A percentile compares a stretch with the other conserved stretches of the same genome.
These are phyloP conservation scores for Lentinula edodes DNA, from an alignment of 768 basidiomycete species.

Conservation along the genomic window DNA sequence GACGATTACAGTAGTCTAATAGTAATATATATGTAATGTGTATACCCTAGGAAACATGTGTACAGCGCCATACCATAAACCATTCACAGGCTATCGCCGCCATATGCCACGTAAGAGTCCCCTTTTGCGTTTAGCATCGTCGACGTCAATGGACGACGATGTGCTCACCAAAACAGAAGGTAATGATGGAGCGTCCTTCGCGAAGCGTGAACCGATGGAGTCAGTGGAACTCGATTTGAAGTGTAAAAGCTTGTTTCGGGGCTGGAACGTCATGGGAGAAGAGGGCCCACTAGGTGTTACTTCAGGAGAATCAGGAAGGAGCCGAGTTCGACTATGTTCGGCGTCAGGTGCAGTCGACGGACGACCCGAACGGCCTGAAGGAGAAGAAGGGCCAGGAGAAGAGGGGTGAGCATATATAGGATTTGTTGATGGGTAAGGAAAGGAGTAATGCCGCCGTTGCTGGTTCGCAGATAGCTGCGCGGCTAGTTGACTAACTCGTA, in stretches of 20 bases:
- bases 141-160: conserved; percentile 27
- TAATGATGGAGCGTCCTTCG: conserved; percentile 7
- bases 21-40: neutral
- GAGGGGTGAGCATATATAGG: neutral
- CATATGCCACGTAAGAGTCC: conserved; percentile 39
- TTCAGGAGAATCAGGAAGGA: neutral
- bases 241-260: conserved; percentile 24
- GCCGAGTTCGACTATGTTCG: conserved; percentile 13
- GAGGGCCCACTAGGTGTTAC: conserved; percentile 7
- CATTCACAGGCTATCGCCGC: conserved; percentile 22
- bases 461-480: conserved; percentile 28
- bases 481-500: conserved; percentile 60
- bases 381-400: conserved; percentile 2
- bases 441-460: conserved; percentile 13
- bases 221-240: conserved; percentile 53
- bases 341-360: conserved; percentile 46
- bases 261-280: conserved; percentile 14
- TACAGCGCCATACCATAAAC: neutral
- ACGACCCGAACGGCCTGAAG: conserved; percentile 21
- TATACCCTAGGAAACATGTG: conserved; percentile 5
- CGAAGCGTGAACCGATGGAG: conserved; percentile 35
- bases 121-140: conserved; percentile 33
- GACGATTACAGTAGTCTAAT: conserved; percentile 14
- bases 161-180: conserved; percentile 11
- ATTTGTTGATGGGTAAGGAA: conserved; percentile 9